phyloP scores from a whole-genome alignment of 2,329 filamentous ascomycete species.

The Trichoderma cornu-damae region DNA sequence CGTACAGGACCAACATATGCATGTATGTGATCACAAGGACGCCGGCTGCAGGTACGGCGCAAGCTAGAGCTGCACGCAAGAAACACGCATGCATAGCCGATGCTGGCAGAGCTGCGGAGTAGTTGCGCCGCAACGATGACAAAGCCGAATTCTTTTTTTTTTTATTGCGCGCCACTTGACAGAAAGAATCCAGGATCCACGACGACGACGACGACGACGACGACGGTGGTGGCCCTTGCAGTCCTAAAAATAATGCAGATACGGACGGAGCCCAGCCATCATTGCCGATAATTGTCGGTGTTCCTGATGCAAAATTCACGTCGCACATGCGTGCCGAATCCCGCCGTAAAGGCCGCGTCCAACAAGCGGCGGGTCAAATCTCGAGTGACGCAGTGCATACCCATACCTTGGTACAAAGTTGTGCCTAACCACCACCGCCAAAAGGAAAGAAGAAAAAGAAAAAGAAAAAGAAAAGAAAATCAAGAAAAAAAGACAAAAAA shows the following conservation, averaged over 20 bases:
- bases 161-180: not conserved
- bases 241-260: not conserved
- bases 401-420: too few relatives aligned
- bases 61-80: constrained; percentile 10
- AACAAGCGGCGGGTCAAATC: not conserved
- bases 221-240: not conserved
- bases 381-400: not conserved
- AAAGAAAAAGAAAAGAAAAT: too few relatives aligned
- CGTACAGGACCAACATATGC: not conserved
- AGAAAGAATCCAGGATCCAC: not conserved
- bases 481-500: too few relatives aligned
- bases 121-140: constrained; percentile 8
- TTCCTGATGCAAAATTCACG: not conserved
- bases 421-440: not conserved
- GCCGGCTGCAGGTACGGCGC: constrained; percentile 14
- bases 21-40: constrained; percentile 12
- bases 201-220: constrained; percentile 1
- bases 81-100: constrained; percentile 8
- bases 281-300: not conserved
- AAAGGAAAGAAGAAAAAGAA: too few relatives aligned
- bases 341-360: not conserved
- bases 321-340: not conserved
- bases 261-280: not conserved
- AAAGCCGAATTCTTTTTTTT: not conserved
- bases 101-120: not conserved